These are phyloP conservation scores for Decorospora gaudefroyi DNA, from an alignment of 2,329 filamentous ascomycete species.

Conservation along the genomic window DNA sequence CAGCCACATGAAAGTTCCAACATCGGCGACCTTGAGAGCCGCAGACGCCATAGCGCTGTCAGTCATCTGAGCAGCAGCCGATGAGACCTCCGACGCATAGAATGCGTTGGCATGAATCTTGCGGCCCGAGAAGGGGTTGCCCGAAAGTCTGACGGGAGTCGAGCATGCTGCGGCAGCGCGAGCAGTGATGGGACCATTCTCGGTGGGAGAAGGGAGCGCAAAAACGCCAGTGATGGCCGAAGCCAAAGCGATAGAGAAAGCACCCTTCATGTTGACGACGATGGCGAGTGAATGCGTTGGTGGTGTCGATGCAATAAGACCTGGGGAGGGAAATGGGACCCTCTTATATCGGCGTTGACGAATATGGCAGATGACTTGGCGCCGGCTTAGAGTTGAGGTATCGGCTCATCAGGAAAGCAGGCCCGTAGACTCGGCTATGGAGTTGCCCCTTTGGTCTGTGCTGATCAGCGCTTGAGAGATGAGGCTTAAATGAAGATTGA, in stretches of 20 bases:
- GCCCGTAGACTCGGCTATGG: slow-evolving; percentile 39
- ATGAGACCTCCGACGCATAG: slow-evolving; percentile 59
- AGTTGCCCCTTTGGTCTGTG: slow-evolving; percentile 38
- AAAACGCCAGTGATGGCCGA: slow-evolving; percentile 44
- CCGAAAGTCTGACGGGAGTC: slow-evolving; percentile 49
- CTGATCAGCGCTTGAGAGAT: slow-evolving; percentile 30
- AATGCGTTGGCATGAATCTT: slow-evolving; percentile 59
- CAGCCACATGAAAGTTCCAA: slow-evolving; percentile 61
- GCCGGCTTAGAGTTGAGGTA: slow-evolving; percentile 14
- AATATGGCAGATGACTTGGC: slow-evolving; percentile 6
- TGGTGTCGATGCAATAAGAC: slow-evolving; percentile 27
- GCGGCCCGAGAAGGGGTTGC: slow-evolving; percentile 59
- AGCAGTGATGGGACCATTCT: slow-evolving; percentile 43
- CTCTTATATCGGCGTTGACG: slow-evolving; percentile 39
- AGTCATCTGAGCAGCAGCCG: slow-evolving; percentile 63
- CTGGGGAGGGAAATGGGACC: slow-evolving; percentile 15
- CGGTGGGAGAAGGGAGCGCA: slow-evolving; percentile 40
- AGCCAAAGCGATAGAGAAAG: slow-evolving; percentile 42
- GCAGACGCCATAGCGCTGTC: slow-evolving; percentile 57
- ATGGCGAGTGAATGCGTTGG: slow-evolving; percentile 20
- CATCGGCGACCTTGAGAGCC: slow-evolving; percentile 54
- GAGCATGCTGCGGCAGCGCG: slow-evolving; percentile 41
- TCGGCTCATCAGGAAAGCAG: slow-evolving; percentile 43
- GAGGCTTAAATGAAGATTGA: slow-evolving; percentile 41
- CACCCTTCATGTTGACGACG: slow-evolving; percentile 44